Conservation (phyloP, 2,329 filamentous ascomycete genomes). For the Ascochyta pisi region DNA sequence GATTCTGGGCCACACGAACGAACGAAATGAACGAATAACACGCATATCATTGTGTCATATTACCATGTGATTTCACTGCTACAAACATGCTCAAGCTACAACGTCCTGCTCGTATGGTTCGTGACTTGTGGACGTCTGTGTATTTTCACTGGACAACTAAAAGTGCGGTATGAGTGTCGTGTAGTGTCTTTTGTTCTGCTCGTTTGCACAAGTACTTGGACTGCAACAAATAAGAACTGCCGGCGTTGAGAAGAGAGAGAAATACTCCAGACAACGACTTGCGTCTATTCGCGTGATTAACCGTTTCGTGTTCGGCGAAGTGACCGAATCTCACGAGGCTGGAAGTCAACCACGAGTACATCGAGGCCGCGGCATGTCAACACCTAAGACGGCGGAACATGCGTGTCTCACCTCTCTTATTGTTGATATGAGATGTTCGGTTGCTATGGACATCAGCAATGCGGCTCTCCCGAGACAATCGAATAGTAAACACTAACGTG, state of each 20-base stretch:
- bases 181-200: not conserved
- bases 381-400: not conserved
- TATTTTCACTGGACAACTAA: not conserved
- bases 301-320: not conserved
- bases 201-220: too few species aligned
- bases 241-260: not conserved
- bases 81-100: not conserved
- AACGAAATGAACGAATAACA: slow-evolving; percentile 10
- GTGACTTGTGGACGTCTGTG: not conserved
- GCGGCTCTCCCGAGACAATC: not conserved
- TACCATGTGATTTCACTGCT: not conserved
- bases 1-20: not conserved
- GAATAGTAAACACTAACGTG: slow-evolving; percentile 12
- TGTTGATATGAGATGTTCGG: not conserved
- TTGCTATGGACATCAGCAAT: not conserved
- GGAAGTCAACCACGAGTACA: not conserved
- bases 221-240: not conserved
- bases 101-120: not conserved
- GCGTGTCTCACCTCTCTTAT: not conserved
- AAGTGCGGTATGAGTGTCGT: not conserved
- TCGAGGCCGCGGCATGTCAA: not conserved
- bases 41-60: not conserved
- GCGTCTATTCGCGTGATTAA: not conserved
- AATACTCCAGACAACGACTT: not conserved
- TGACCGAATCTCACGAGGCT: not conserved